phyloP scores from a whole-genome alignment of 2,329 filamentous ascomycete genomes.

The Biscogniauxia marginata region DNA sequence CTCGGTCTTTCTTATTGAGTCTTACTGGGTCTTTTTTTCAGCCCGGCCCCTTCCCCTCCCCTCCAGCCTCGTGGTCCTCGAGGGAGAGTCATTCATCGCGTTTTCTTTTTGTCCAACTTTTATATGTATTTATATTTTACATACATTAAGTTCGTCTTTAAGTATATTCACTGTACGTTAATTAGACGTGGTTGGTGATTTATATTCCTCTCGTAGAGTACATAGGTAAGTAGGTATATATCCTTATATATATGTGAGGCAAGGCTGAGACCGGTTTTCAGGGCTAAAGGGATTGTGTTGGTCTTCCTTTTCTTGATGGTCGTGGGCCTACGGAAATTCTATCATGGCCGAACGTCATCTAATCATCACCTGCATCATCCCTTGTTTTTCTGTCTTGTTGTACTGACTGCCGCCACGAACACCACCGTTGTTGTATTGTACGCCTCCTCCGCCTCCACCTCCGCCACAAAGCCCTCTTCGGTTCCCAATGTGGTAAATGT shows the following conservation, averaged over 20 bases:
- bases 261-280: neutral
- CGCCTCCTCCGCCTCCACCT: neutral
- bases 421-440: too few relatives aligned
- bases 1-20: neutral
- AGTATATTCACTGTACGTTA: neutral
- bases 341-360: too few relatives aligned
- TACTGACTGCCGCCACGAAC: neutral
- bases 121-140: too few relatives aligned
- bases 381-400: neutral
- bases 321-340: too few relatives aligned
- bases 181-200: neutral
- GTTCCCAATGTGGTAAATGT: neutral
- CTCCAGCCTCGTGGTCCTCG: neutral
- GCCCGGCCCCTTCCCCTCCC: too few relatives aligned
- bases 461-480: neutral
- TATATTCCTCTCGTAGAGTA: neutral
- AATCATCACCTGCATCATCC: too few relatives aligned
- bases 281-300: neutral
- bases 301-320: neutral
- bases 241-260: neutral
- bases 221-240: neutral
- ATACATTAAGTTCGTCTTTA: too few relatives aligned
- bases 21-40: too few relatives aligned
- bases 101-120: neutral
- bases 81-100: neutral